phyloP scores from a whole-genome alignment of 2,329 filamentous ascomycete species.

The Ophiostoma ulmi region DNA sequence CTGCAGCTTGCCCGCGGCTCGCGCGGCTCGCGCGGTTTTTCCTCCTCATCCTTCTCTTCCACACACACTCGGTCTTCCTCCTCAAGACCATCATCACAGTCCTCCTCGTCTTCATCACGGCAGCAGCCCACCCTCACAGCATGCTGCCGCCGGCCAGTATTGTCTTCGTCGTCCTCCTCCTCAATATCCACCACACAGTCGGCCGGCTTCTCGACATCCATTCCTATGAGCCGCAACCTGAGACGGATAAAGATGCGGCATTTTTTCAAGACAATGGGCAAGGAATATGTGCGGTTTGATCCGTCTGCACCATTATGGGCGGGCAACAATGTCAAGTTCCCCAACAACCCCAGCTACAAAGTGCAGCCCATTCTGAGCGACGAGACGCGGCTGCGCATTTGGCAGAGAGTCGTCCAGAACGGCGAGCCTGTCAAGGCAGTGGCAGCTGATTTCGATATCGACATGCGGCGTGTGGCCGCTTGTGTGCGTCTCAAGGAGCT shows the following conservation, averaged over 20 bases:
- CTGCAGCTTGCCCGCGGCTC: constrained; percentile 2
- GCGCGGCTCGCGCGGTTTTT: constrained; percentile 10
- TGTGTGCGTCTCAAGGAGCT: constrained; percentile 81
- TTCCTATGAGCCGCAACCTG: background rate
- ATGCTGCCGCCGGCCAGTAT: background rate
- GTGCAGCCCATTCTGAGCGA: constrained; percentile 72
- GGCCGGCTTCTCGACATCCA: constrained; percentile 6
- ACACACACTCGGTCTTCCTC: background rate
- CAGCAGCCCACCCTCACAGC: background rate
- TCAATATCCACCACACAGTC: background rate
- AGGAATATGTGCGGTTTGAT: background rate
- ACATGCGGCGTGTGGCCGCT: constrained; percentile 78
- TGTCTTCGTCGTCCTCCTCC: background rate
- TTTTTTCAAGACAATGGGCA: background rate
- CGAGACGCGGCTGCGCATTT: constrained; percentile 66
- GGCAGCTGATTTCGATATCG: constrained; percentile 70
- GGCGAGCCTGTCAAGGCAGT: constrained; percentile 69
- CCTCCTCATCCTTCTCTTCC: constrained; percentile 10
- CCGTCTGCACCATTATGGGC: background rate
- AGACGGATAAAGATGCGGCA: constrained; percentile 1
- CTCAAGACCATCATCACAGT: background rate
- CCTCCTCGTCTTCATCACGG: background rate
- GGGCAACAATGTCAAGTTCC: constrained; percentile 46
- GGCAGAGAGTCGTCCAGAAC: constrained; percentile 58
- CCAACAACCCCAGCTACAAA: constrained; percentile 64